Percentiles rank a stretch among this genome's conserved stretches.
Evolutionary conservation across 1,139 yeast genomes (phyloP).

Genomic region (Arxiozyma heterogenica): DNA sequence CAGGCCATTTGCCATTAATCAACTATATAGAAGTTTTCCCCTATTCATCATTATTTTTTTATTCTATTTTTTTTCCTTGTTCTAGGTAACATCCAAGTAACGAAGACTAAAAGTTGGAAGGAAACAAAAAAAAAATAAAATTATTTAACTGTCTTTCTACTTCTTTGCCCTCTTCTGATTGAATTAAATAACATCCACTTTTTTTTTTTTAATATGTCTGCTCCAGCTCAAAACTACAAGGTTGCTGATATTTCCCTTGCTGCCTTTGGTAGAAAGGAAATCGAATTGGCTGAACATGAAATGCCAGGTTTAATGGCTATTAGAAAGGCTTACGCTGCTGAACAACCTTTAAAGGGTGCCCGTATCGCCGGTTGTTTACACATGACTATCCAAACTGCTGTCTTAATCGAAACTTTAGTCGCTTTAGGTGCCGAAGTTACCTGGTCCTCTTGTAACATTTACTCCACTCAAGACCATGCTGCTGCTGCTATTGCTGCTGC

Average conservation of each 20-base stretch:
- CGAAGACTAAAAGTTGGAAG: no score
- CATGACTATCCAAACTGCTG: slow-evolving; percentile 99
- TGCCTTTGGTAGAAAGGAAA: slow-evolving; percentile 99
- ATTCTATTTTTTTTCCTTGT: no score
- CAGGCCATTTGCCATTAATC: no score
- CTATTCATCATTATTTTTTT: no score
- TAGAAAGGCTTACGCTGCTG: slow-evolving; percentile 84
- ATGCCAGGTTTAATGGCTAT: slow-evolving; percentile 99
- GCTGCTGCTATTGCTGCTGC: slow-evolving; percentile 99
- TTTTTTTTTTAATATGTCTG: slow-evolving; percentile 36
- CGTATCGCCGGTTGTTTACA: slow-evolving; percentile 99
- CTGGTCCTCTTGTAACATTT: slow-evolving; percentile 99
- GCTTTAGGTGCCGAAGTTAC: slow-evolving; percentile 99
- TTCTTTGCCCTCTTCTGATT: neutral
- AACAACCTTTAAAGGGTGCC: slow-evolving; percentile 97
- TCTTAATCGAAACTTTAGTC: slow-evolving; percentile 91
- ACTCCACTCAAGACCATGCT: slow-evolving; percentile 99
- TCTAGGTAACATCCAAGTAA: no score
- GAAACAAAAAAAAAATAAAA: no score
- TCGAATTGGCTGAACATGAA: slow-evolving; percentile 97
- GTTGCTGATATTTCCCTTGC: slow-evolving; percentile 98
- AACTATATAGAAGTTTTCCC: no score
- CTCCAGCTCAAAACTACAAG: slow-evolving; percentile 69
- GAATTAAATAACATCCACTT: slow-evolving; percentile 5
- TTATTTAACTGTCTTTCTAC: no score